Evolutionary conservation across 2,329 filamentous ascomycete species (phyloP).

Genomic region (Erysiphe pulchra): DNA sequence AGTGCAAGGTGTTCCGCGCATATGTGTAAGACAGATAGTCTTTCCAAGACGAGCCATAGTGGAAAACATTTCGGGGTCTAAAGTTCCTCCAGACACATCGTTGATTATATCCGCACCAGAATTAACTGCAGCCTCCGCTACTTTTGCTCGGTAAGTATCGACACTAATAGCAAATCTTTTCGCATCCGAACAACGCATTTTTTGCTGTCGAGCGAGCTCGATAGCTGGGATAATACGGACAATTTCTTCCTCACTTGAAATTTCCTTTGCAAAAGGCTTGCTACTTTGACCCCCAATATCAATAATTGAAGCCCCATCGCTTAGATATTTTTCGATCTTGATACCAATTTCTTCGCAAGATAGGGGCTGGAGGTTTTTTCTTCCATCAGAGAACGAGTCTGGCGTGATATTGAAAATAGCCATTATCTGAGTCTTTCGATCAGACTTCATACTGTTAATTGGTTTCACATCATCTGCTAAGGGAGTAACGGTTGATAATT

Average conservation of each 20-base stretch:
- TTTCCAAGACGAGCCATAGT: slow-evolving; percentile 55
- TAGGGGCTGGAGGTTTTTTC: slow-evolving; percentile 22
- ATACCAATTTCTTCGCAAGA: neutral
- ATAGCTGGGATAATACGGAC: slow-evolving; percentile 60
- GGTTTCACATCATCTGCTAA: slow-evolving; percentile 22
- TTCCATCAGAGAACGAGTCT: slow-evolving; percentile 91
- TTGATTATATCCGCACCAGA: slow-evolving; percentile 85
- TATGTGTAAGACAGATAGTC: slow-evolving; percentile 54
- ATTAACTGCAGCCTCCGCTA: slow-evolving; percentile 49
- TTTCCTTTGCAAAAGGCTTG: slow-evolving; percentile 44
- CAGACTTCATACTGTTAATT: slow-evolving; percentile 30
- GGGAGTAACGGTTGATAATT: slow-evolving; percentile 33
- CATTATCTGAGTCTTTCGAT: slow-evolving; percentile 52
- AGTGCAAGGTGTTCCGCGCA: slow-evolving; percentile 40
- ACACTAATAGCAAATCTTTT: slow-evolving; percentile 36
- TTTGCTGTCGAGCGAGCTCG: slow-evolving; percentile 9
- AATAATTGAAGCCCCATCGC: slow-evolving; percentile 52
- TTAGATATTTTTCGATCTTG: slow-evolving; percentile 32
- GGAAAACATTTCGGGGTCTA: slow-evolving; percentile 61
- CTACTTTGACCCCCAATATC: slow-evolving; percentile 90
- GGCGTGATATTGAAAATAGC: slow-evolving; percentile 85
- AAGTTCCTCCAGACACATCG: slow-evolving; percentile 61
- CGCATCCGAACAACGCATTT: neutral
- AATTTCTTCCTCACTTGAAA: slow-evolving; percentile 49
- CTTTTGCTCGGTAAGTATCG: slow-evolving; percentile 73